Evolutionary conservation across 2,329 filamentous ascomycete species (phyloP).

Genomic region (Phyllosticta ampelicida): DNA sequence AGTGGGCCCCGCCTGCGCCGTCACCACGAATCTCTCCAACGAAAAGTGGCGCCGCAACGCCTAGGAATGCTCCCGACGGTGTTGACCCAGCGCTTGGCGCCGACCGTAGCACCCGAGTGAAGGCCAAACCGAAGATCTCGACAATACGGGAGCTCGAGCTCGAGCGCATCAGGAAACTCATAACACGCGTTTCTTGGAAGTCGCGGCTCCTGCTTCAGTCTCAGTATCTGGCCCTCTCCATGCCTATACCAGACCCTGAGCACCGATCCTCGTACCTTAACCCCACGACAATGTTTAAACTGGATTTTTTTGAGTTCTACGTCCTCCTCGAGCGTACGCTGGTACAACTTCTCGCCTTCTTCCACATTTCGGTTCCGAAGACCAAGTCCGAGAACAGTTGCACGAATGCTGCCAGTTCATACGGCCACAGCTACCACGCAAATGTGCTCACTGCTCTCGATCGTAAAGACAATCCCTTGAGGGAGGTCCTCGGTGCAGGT

Average conservation of each 20-base stretch:
- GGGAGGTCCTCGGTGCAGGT: conserved; percentile 43
- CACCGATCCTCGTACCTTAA: not conserved
- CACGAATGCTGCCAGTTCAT: conserved; percentile 8
- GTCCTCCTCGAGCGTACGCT: conserved; percentile 60
- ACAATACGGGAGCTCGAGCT: not conserved
- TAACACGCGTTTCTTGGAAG: conserved; percentile 8
- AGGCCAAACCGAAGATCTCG: not conserved
- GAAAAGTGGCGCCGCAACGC: not conserved
- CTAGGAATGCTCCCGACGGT: not conserved
- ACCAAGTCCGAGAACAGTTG: conserved; percentile 13
- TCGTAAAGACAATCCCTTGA: conserved; percentile 45
- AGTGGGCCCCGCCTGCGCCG: not conserved
- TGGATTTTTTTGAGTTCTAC: conserved; percentile 71
- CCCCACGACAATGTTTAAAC: conserved; percentile 51
- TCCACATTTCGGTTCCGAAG: conserved; percentile 42
- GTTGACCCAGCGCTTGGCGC: not conserved
- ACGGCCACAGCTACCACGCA: conserved; percentile 51
- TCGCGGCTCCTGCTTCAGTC: conserved; percentile 1
- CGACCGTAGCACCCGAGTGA: not conserved
- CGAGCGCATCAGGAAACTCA: conserved; percentile 5
- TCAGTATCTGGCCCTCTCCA: conserved; percentile 1
- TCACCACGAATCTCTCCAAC: not conserved
- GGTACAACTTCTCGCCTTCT: conserved; percentile 55
- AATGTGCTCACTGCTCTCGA: conserved; percentile 56
- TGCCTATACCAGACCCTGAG: not conserved